phyloP scores from a whole-genome alignment of 345 rosid genomes.

The Rhodamnia rubescens region DNA sequence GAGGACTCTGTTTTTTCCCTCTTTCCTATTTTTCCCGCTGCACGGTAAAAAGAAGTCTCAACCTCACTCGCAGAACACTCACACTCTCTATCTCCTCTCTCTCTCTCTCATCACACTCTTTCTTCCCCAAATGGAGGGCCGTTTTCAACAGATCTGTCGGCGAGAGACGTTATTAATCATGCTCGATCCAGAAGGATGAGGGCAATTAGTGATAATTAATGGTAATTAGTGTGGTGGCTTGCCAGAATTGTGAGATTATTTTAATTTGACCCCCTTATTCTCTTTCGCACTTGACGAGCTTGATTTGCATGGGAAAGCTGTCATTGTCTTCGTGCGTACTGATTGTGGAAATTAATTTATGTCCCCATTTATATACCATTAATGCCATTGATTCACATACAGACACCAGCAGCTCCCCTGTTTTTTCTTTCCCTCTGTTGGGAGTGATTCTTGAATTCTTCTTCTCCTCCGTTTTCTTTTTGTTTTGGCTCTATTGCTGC shows the following conservation, averaged over 20 bases:
- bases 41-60: background rate
- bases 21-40: background rate
- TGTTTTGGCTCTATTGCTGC: background rate
- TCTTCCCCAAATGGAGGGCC: slow-evolving; percentile 10
- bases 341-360: slow-evolving; percentile 1
- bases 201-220: slow-evolving; percentile 8
- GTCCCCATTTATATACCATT: slow-evolving; percentile 51
- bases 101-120: background rate
- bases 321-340: slow-evolving; percentile 6
- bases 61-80: background rate
- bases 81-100: background rate
- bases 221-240: background rate
- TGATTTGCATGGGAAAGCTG: slow-evolving; percentile 15
- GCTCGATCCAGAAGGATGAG: slow-evolving; percentile 6
- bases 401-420: slow-evolving; percentile 7
- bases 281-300: background rate
- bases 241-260: background rate
- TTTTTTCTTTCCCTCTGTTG: background rate
- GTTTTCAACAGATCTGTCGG: slow-evolving; percentile 61
- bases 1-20: background rate
- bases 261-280: background rate
- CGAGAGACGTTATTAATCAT: slow-evolving; percentile 44
- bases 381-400: slow-evolving; percentile 40
- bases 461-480: background rate
- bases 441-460: background rate